phyloP scores from a whole-genome alignment of 1,139 yeast genomes.

The Saccharomyces hybrid region DNA sequence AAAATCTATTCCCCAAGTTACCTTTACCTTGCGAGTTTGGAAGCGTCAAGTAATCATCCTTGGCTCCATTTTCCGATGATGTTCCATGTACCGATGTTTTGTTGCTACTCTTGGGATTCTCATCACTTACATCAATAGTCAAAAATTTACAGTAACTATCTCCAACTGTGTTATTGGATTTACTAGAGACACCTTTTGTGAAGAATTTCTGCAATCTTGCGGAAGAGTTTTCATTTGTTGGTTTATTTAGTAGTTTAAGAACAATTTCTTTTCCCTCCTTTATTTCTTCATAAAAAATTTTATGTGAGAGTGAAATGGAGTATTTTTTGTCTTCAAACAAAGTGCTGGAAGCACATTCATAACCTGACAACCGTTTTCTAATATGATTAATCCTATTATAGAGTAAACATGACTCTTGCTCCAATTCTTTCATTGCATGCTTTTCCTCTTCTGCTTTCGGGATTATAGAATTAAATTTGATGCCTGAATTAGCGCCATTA shows the following conservation, averaged over 20 bases:
- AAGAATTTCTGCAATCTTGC: not conserved
- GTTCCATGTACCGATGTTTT: not conserved
- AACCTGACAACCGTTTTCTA: conserved; percentile 19
- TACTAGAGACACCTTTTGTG: not conserved
- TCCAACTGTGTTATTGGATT: not conserved
- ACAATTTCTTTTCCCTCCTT: not conserved
- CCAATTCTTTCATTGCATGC: conserved; percentile 13
- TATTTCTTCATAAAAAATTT: not conserved
- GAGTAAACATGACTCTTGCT: conserved; percentile 22
- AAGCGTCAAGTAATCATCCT: not conserved
- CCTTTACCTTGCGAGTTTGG: not conserved
- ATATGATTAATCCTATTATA: conserved; percentile 21
- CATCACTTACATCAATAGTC: not conserved
- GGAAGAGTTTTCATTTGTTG: not conserved
- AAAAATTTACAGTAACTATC: not conserved
- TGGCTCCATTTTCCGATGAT: not conserved
- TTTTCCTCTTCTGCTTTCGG: conserved; percentile 5
- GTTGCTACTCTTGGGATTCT: not conserved
- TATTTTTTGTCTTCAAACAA: conserved; percentile 14
- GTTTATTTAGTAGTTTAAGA: not conserved
- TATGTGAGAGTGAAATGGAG: conserved; percentile 5
- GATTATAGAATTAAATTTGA: not conserved
- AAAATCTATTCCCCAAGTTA: not conserved
- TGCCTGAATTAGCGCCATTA: conserved; percentile 4
- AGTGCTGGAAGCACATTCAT: conserved; percentile 23